Base-by-base conservation (phyloP, 2,329 filamentous ascomycete genomes). In the Claviceps humidiphila region DNA sequence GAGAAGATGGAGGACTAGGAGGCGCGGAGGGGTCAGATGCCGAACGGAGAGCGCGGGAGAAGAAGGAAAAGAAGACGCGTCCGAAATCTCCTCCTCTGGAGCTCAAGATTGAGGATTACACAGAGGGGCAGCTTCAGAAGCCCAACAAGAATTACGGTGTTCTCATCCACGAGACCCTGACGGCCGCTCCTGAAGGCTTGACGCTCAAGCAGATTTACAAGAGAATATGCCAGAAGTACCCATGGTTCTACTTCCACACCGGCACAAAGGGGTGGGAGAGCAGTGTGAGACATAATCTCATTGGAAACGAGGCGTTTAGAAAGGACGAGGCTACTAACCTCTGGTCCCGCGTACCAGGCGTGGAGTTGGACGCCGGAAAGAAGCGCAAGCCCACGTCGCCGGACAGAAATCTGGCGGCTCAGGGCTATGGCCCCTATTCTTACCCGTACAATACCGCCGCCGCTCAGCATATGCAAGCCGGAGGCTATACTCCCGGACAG, bases 261-360 rank as follows among this genome's bases (percentile, higher is more conserved):
- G 77, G 79, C 60, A 81, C 78, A 5, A 82, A 80, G 60, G 78
- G 78, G n/a, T 82, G 78, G 78, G 78, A 82, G 62, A 81, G 78
- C 57, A 81, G 77, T 58, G 78, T 82, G n/a, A 75, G 78, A 1
- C 78, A 82, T 58, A 82, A 81, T 53, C 70, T 82, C 30, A 80
- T 81, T 57, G 78, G 77, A 2, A 81, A 81, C 60, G 75, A 77
- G 57, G 78, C 77, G 6, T 82, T 82, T 61, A 71, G 70, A 56
- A 82, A 81, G 62, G 74, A 77, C 55, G 76, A 80, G 40, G 71
- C 72, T 30, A 77, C 74, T 1, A 73, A 76, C 44, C 66, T 78
- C 20, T 82, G 78, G 78, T 74, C 71, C 54, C 76, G 78, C 39
- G 74, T 80, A 22, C 74, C 74, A 2, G 77, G 76, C 2, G 72